Percentiles rank a stretch among this genome's conserved stretches.
Conservation (phyloP, 1,284 basidiomycete genomes). For the Microstroma glucosiphilum region DNA sequence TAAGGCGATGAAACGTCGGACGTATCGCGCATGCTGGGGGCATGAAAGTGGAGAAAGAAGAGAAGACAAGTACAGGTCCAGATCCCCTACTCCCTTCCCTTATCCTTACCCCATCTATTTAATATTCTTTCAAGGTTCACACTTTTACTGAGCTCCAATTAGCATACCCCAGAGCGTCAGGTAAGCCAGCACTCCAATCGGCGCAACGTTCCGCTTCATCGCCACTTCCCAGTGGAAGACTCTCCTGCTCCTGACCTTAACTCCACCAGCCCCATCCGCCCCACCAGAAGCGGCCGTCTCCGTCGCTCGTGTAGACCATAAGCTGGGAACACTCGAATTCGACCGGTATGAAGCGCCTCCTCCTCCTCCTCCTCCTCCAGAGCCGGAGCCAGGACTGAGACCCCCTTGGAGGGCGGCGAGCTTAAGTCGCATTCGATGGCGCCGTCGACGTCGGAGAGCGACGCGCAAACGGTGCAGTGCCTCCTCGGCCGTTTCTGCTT, state of each 20-base stretch:
- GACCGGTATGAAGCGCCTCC: background rate
- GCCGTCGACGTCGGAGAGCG: background rate
- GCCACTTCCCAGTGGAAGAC: constrained; percentile 50
- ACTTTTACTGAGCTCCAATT: constrained; percentile 10
- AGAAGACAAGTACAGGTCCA: too few relatives aligned
- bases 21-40: too few relatives aligned
- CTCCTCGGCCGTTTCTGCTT: background rate
- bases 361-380: background rate
- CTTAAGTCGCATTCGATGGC: constrained; percentile 1
- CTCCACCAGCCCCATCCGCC: background rate
- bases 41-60: too few relatives aligned
- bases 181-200: constrained; percentile 40
- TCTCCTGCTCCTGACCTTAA: constrained; percentile 20
- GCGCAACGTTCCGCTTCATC: constrained; percentile 44
- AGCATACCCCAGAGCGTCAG: constrained; percentile 41
- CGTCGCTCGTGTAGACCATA: too few relatives aligned
- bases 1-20: too few relatives aligned
- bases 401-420: background rate
- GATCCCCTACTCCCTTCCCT: too few relatives aligned
- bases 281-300: too few relatives aligned
- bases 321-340: too few relatives aligned
- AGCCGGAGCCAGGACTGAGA: background rate
- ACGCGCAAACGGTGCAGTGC: background rate
- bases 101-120: too few relatives aligned
- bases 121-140: too few relatives aligned